Evolutionary conservation across 139 green algal species (phyloP), one percentile per base, ranked within the genome.

Genomic region (Closterium sp.): DNA sequence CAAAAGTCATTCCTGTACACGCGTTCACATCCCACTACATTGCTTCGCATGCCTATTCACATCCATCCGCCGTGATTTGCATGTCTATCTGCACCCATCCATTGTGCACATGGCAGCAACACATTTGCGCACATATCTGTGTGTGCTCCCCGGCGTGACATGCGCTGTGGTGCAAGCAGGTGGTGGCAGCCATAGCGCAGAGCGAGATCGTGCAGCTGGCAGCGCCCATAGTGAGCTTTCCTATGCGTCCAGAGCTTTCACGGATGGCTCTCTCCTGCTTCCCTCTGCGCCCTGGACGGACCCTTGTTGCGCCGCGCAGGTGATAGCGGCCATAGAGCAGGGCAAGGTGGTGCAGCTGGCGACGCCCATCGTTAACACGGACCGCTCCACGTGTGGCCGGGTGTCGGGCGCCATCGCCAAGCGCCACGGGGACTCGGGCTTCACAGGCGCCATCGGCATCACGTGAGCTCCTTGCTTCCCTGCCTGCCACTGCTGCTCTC

Each of bases 401-500:
- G 93, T 99, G 34, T 94, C 95, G 21, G 97, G 97, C n/a, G 95
- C 94, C 34, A 96, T 99, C 21, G 97, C 97, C 33, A 96, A 96
- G 55, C 93, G 91, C 34, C 95, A 98, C 87, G 97, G 97, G 35
- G 97, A 99, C 95, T 92, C 93, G 32, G 96, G 97, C 87, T 99
- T 98, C 90, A 91, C 93, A 5, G 97, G 97, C 88, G 88, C 66
- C 21, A 88, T 99, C 32, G 91, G 97, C 33, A 94, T 99, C 10
- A 94, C 95, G 69, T 95, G 32, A 89, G 90, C 0, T 1, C 8
- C 83, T n/a, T n/a, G n/a, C n/a, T n/a, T n/a, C n/a, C n/a, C n/a
- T n/a, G n/a, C n/a, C n/a, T n/a, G n/a, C n/a, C 83, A 34, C 30
- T 21, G 30, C 83, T 2, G 19, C 83, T 2, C 25, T 4, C n/a